phyloP scores from a whole-genome alignment of 495 filamentous ascomycete species.

The Cetradonia linearis region DNA sequence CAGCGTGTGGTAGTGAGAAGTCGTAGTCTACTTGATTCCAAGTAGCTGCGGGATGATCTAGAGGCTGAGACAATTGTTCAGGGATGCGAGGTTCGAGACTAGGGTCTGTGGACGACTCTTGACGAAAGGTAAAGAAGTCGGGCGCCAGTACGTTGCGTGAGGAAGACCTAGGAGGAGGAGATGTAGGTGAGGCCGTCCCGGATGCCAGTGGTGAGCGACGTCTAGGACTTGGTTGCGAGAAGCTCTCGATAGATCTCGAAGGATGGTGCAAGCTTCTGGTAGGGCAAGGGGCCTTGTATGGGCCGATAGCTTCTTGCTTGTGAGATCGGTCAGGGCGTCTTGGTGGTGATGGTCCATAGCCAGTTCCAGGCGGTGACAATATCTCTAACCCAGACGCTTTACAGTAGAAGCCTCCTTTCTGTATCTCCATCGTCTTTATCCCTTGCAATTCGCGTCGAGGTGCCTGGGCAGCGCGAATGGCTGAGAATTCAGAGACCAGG shows the following conservation, averaged over 20 bases:
- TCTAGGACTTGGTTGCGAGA: constrained; percentile 40
- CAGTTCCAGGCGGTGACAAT: neutral
- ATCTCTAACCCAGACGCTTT: constrained; percentile 27
- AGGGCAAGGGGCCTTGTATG: constrained; percentile 19
- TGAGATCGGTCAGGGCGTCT: neutral
- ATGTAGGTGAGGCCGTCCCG: constrained; percentile 28
- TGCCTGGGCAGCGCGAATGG: constrained; percentile 56
- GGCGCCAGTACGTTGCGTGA: constrained; percentile 10
- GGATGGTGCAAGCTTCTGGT: constrained; percentile 21
- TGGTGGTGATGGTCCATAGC: neutral
- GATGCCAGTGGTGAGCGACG: constrained; percentile 25
- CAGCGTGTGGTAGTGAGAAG: constrained; percentile 28
- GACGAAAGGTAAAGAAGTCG: constrained; percentile 13
- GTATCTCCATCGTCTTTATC: constrained; percentile 53
- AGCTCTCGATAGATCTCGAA: constrained; percentile 39
- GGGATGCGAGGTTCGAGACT: neutral
- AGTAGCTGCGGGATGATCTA: constrained; percentile 9
- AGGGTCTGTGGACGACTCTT: neutral
- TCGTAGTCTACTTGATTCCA: constrained; percentile 10
- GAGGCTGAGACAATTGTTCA: neutral
- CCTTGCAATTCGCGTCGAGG: constrained; percentile 50
- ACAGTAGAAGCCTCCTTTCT: constrained; percentile 52
- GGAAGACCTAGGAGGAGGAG: constrained; percentile 27
- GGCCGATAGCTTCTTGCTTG: constrained; percentile 14
- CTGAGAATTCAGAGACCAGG: constrained; percentile 55